Conservation (phyloP, 2,329 filamentous ascomycete species). For the Pseudogymnoascus sp. region DNA sequence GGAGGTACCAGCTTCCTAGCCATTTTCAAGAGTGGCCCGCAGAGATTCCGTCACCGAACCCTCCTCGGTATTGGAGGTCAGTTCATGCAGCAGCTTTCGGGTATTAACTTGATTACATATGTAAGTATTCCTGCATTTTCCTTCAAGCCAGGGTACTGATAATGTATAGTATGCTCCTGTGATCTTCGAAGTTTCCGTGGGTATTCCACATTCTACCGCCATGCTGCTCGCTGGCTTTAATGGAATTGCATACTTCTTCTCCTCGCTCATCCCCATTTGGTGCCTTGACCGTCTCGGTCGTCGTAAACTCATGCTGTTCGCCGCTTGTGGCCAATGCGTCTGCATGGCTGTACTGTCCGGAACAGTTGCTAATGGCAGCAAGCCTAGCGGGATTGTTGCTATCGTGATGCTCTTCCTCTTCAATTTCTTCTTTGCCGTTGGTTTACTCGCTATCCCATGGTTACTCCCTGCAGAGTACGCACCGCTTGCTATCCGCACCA, state of each 20-base stretch:
- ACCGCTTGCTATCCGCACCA: slow-evolving; percentile 36
- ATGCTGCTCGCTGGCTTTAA: slow-evolving; percentile 48
- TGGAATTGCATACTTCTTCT: slow-evolving; percentile 36
- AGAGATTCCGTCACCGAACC: slow-evolving; percentile 37
- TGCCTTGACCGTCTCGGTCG: slow-evolving; percentile 48
- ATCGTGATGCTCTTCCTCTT: slow-evolving; percentile 38
- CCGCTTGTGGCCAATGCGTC: slow-evolving; percentile 31
- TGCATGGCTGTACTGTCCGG: slow-evolving; percentile 52
- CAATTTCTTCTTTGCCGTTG: slow-evolving; percentile 45
- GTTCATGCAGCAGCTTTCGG: slow-evolving; percentile 40
- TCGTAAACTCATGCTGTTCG: slow-evolving; percentile 52
- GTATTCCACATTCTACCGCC: slow-evolving; percentile 40
- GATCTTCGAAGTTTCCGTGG: slow-evolving; percentile 42
- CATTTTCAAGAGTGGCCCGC: slow-evolving; percentile 37
- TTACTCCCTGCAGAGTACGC: slow-evolving; percentile 48
- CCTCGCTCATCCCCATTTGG: slow-evolving; percentile 32
- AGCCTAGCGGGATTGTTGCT: slow-evolving; percentile 35
- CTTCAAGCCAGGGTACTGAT: no score
- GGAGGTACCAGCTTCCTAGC: slow-evolving; percentile 31
- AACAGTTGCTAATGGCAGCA: slow-evolving; percentile 36
- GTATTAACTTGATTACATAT: slow-evolving; percentile 29
- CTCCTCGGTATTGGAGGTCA: slow-evolving; percentile 39
- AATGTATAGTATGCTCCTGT: slow-evolving; percentile 35
- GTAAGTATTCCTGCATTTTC: not conserved
- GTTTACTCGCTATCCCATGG: slow-evolving; percentile 48